These are phyloP conservation scores for Epipyxis sp. DNA, from an alignment of 108 stramenopile species.

Conservation along the genomic window DNA sequence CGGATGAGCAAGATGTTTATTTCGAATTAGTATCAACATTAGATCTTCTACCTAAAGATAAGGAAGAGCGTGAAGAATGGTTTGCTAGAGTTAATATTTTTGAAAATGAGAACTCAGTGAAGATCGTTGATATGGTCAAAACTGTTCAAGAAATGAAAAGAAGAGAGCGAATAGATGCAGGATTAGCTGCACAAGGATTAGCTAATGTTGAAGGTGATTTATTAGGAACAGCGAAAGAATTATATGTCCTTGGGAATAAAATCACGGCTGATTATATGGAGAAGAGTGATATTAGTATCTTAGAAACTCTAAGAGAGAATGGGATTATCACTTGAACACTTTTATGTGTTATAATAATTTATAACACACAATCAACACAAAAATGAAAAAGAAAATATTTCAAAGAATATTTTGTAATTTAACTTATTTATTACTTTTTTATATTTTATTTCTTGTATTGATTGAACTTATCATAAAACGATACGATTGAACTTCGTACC, in stretches of 20 bases:
- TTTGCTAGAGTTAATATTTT: not conserved
- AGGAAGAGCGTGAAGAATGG: slow-evolving; percentile 14
- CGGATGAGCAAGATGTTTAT: not conserved
- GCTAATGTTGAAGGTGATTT: not conserved
- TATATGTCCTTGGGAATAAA: not conserved
- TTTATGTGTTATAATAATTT: too few species aligned
- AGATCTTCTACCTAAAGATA: slow-evolving; percentile 8
- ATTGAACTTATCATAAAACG: too few species aligned
- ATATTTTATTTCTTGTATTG: too few species aligned
- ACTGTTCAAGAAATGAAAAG: slow-evolving; percentile 19
- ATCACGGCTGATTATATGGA: too few species aligned
- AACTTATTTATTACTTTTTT: too few species aligned
- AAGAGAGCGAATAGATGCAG: not conserved
- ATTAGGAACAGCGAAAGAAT: not conserved
- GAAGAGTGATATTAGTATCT: too few species aligned
- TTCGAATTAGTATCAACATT: slow-evolving; percentile 15
- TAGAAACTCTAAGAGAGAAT: too few species aligned
- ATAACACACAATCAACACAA: too few species aligned
- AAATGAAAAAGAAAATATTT: too few species aligned
- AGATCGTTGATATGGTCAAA: slow-evolving; percentile 8
- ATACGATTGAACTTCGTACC: too few species aligned
- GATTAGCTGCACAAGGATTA: not conserved
- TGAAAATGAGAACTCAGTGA: not conserved
- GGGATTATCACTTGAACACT: too few species aligned
- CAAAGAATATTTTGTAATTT: too few species aligned